A percentile compares a stretch with the other conserved stretches of the same genome.
phyloP scores from a whole-genome alignment of 768 basidiomycete species.

The Tephrocybe sp. region DNA sequence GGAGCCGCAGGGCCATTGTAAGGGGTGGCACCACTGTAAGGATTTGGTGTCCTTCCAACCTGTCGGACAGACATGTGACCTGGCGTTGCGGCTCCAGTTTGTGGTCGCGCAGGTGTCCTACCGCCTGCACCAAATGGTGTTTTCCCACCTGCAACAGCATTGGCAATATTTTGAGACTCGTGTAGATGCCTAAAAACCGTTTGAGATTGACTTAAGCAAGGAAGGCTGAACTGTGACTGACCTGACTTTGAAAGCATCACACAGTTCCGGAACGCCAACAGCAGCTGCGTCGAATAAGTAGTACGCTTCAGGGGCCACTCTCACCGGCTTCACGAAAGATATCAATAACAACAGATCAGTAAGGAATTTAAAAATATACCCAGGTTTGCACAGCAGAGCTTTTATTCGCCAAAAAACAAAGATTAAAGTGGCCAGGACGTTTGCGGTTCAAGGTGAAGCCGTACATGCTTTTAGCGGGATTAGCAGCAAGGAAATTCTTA shows the following conservation, averaged over 20 bases:
- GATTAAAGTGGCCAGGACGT: slow-evolving; percentile 88
- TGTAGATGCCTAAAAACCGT: slow-evolving; percentile 59
- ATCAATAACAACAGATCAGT: neutral
- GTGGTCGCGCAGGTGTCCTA: slow-evolving; percentile 74
- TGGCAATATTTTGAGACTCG: slow-evolving; percentile 63
- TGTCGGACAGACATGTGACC: slow-evolving; percentile 78
- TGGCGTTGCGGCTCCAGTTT: slow-evolving; percentile 65
- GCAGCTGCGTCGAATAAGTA: slow-evolving; percentile 89
- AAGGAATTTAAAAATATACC: slow-evolving; percentile 47
- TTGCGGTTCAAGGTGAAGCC: slow-evolving; percentile 91
- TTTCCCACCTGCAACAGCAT: slow-evolving; percentile 57
- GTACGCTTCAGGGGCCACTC: slow-evolving; percentile 86
- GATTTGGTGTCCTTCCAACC: slow-evolving; percentile 73
- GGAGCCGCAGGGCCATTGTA: slow-evolving; percentile 32
- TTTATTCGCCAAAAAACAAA: slow-evolving; percentile 92
- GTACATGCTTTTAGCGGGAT: slow-evolving; percentile 93
- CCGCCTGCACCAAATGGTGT: slow-evolving; percentile 76
- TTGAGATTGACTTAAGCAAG: slow-evolving; percentile 5
- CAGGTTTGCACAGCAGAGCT: slow-evolving; percentile 87
- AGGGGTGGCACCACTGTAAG: slow-evolving; percentile 55
- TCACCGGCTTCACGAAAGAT: slow-evolving; percentile 62
- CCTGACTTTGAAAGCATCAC: slow-evolving; percentile 96
- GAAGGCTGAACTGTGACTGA: slow-evolving; percentile 25
- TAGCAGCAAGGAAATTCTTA: slow-evolving; percentile 88
- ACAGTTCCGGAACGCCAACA: slow-evolving; percentile 88